Conservation (phyloP, 208 protist genomes). For the Crithidia brevicula region DNA sequence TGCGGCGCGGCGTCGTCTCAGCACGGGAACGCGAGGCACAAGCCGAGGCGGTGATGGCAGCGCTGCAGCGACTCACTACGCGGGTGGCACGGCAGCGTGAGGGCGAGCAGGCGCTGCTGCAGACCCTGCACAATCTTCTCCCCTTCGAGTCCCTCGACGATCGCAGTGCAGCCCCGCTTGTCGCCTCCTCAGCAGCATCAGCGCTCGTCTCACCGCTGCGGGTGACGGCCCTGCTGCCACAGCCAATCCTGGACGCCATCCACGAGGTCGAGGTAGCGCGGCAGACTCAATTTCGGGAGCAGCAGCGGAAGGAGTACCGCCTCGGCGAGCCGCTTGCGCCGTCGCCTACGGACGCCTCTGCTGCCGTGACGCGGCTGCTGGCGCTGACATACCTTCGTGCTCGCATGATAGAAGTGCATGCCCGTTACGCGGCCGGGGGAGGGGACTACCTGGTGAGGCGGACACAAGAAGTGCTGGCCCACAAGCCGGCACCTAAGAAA, state of each 20-base stretch:
- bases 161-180: background rate
- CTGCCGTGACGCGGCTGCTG: slow-evolving; percentile 11
- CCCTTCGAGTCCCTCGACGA: slow-evolving; percentile 13
- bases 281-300: background rate
- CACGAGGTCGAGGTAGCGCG: background rate
- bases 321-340: slow-evolving; percentile 14
- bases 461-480: background rate
- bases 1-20: background rate
- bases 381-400: slow-evolving; percentile 12
- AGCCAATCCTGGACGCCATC: background rate
- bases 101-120: slow-evolving; percentile 1
- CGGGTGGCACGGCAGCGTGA: background rate
- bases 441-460: slow-evolving; percentile 1
- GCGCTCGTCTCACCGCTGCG: background rate
- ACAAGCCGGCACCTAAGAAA: background rate
- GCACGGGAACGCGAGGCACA: slow-evolving; percentile 10
- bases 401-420: slow-evolving; percentile 10
- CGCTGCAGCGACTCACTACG: slow-evolving; percentile 18
- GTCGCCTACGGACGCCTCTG: slow-evolving; percentile 10
- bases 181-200: background rate
- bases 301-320: slow-evolving; percentile 7
- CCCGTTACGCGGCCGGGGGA: background rate
- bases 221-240: background rate
- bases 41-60: slow-evolving; percentile 11
- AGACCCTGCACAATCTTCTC: background rate